Percentiles rank a stretch among this genome's conserved stretches.
These are phyloP conservation scores for Brassica hybrid DNA, from an alignment of 441 rosid genomes.

Conservation along the genomic window DNA sequence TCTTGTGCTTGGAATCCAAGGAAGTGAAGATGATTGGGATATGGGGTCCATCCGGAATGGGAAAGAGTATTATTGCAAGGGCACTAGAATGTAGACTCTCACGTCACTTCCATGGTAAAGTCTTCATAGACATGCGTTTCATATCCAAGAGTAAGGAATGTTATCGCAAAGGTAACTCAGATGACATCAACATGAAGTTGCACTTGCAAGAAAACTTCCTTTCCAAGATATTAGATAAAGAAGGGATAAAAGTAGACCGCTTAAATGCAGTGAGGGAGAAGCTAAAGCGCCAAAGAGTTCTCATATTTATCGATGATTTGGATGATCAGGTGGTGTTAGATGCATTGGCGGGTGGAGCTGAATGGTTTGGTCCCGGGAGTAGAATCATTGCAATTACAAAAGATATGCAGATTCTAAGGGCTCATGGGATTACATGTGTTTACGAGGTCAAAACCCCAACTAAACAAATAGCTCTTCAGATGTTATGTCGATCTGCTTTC, in stretches of 20 bases:
- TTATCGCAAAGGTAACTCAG: not conserved
- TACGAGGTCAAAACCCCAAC: not conserved
- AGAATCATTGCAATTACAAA: slow-evolving; percentile 37
- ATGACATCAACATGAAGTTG: slow-evolving; percentile 8
- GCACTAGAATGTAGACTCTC: slow-evolving; percentile 3
- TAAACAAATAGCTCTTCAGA: slow-evolving; percentile 3
- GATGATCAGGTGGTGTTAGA: slow-evolving; percentile 33
- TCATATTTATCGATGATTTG: slow-evolving; percentile 25
- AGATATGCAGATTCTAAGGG: slow-evolving; percentile 13
- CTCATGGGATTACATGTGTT: slow-evolving; percentile 4
- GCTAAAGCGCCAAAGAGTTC: slow-evolving; percentile 18
- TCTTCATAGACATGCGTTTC: slow-evolving; percentile 21
- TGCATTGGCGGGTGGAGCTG: not conserved
- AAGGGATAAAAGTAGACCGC: not conserved
- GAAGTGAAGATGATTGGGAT: slow-evolving; percentile 29
- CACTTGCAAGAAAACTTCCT: slow-evolving; percentile 26
- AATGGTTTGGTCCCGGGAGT: slow-evolving; percentile 28
- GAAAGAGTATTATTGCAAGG: slow-evolving; percentile 33
- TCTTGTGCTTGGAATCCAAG: not conserved
- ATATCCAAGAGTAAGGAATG: not conserved
- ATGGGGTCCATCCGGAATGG: slow-evolving; percentile 24
- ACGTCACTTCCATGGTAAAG: not conserved
- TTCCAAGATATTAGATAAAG: slow-evolving; percentile 1
- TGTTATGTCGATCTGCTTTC: slow-evolving; percentile 33
- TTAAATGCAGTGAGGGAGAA: slow-evolving; percentile 1